Conservation (phyloP, 202 grass and related monocot species). For the Zoysia matrella region DNA sequence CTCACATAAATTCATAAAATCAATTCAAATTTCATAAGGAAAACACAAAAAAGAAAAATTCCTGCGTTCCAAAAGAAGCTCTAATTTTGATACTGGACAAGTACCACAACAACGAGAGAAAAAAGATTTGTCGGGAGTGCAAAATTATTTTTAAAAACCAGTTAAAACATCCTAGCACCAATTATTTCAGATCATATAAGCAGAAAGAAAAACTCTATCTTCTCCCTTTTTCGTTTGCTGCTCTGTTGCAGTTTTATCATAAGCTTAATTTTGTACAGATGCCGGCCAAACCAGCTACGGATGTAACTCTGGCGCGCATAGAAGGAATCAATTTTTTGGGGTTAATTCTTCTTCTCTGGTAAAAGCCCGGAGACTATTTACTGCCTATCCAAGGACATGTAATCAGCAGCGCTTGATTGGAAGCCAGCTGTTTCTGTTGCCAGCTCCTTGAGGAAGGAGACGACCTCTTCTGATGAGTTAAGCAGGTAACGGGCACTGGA, state of each 20-base stretch:
- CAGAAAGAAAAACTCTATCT: slow-evolving; percentile 3
- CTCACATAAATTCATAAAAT: no score
- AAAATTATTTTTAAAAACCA: neutral
- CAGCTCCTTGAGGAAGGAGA: slow-evolving; percentile 38
- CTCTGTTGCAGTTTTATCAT: slow-evolving; percentile 36
- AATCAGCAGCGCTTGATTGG: slow-evolving; percentile 34
- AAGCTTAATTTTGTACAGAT: slow-evolving; percentile 52
- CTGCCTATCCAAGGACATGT: slow-evolving; percentile 65
- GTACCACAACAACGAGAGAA: neutral
- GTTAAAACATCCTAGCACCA: neutral
- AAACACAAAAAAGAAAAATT: no score
- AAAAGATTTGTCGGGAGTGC: neutral
- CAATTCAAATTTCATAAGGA: no score
- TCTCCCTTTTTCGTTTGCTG: slow-evolving; percentile 38
- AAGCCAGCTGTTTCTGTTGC: slow-evolving; percentile 48
- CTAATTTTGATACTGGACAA: no score
- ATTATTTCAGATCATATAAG: slow-evolving; percentile 1
- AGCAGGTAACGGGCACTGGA: slow-evolving; percentile 88
- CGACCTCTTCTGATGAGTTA: slow-evolving; percentile 74
- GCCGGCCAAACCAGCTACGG: slow-evolving; percentile 44
- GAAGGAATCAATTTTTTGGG: slow-evolving; percentile 29
- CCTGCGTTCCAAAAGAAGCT: no score
- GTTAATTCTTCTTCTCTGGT: slow-evolving; percentile 13
- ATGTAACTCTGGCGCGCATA: slow-evolving; percentile 36
- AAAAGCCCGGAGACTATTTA: slow-evolving; percentile 33